Evolutionary conservation across 2,329 filamentous ascomycete species (phyloP).

Genomic region (Periconia macrospinosa): DNA sequence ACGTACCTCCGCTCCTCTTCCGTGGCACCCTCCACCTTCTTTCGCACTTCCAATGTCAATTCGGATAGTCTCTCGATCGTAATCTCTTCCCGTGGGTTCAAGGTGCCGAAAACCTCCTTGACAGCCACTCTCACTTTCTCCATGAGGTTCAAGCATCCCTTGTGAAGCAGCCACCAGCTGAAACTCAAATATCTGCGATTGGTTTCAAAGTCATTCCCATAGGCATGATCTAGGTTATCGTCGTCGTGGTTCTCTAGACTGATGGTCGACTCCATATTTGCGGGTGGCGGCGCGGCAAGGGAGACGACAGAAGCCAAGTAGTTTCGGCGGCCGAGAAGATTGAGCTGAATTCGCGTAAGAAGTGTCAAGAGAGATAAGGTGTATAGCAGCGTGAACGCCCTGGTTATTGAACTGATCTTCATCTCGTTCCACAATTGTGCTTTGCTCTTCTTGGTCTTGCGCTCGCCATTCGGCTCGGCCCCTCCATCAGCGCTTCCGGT

Average conservation of each 20-base stretch:
- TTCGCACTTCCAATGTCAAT: constrained; percentile 80
- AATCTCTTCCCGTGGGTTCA: constrained; percentile 87
- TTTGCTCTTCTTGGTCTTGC: constrained; percentile 75
- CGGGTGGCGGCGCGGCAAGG: constrained; percentile 69
- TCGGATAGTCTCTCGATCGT: constrained; percentile 78
- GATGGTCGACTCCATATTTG: constrained; percentile 72
- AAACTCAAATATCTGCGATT: constrained; percentile 95
- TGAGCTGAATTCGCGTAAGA: constrained; percentile 92
- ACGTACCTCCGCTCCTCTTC: constrained; percentile 62
- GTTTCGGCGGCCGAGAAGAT: constrained; percentile 90
- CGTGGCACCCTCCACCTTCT: constrained; percentile 76
- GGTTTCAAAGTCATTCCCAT: constrained; percentile 93
- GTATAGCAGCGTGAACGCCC: constrained; percentile 90
- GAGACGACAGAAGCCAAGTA: constrained; percentile 96
- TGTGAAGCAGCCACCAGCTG: constrained; percentile 96
- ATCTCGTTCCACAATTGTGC: constrained; percentile 96
- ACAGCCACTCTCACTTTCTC: constrained; percentile 82
- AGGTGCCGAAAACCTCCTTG: constrained; percentile 81
- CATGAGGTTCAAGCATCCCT: constrained; percentile 83
- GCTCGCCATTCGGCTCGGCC: constrained; percentile 49
- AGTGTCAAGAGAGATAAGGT: constrained; percentile 86
- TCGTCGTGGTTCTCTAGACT: constrained; percentile 93
- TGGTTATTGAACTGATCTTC: constrained; percentile 90
- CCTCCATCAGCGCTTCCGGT: constrained; percentile 42
- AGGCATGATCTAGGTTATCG: constrained; percentile 76